Conservation (phyloP, 2,329 filamentous ascomycete species). For the Penicillium sclerotigenum region DNA sequence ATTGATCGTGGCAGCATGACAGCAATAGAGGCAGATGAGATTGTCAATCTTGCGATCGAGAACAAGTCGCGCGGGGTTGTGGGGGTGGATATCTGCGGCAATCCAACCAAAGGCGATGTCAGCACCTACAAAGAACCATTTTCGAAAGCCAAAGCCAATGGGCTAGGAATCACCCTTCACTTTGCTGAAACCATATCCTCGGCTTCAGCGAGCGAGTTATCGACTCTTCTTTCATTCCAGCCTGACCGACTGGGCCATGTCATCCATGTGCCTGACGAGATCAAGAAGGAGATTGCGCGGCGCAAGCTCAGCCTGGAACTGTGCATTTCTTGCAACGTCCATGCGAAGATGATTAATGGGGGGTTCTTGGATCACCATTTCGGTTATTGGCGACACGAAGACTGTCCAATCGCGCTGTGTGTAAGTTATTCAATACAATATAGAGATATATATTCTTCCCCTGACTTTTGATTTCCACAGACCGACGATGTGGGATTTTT, state of each 20-base stretch:
- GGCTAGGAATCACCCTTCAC: slow-evolving; percentile 67
- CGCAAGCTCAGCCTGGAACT: slow-evolving; percentile 66
- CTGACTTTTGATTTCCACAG: slow-evolving; percentile 40
- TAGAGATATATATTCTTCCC: background rate
- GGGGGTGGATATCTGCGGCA: slow-evolving; percentile 74
- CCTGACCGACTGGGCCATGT: slow-evolving; percentile 75
- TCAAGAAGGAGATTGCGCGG: slow-evolving; percentile 56
- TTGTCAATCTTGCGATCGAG: slow-evolving; percentile 61
- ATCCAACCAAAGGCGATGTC: slow-evolving; percentile 64
- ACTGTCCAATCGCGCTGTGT: slow-evolving; percentile 62
- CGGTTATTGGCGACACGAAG: slow-evolving; percentile 63
- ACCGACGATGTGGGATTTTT: slow-evolving; percentile 85
- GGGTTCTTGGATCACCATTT: slow-evolving; percentile 71
- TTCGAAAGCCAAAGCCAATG: slow-evolving; percentile 51
- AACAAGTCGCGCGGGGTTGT: slow-evolving; percentile 59
- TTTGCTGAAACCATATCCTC: slow-evolving; percentile 68
- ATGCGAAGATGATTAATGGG: slow-evolving; percentile 67
- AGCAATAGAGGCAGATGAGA: slow-evolving; percentile 57
- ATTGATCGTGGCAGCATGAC: slow-evolving; percentile 66
- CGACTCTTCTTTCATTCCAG: slow-evolving; percentile 60
- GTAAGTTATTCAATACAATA: slow-evolving; percentile 50
- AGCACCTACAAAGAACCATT: slow-evolving; percentile 60
- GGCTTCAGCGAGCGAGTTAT: slow-evolving; percentile 58
- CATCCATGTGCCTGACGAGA: slow-evolving; percentile 64
- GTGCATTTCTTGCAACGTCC: slow-evolving; percentile 78